Percentiles rank a stretch among this genome's conserved stretches.
These are phyloP conservation scores for Heritiera littoralis DNA, from an alignment of 345 rosid species.

Conservation along the genomic window DNA sequence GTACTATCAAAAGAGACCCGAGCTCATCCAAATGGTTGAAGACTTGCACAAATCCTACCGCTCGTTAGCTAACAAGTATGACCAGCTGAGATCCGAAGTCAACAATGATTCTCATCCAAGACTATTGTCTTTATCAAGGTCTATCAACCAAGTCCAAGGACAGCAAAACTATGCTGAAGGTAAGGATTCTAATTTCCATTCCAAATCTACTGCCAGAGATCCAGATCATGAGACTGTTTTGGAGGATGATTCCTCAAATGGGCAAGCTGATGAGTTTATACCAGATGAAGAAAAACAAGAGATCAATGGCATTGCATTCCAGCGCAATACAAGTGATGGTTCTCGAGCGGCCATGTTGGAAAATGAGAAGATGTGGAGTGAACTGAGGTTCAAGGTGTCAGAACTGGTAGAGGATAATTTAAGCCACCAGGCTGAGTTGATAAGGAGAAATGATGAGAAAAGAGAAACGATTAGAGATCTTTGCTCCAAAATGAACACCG, in stretches of 20 bases:
- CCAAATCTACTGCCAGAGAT: neutral
- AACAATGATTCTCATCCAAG: neutral
- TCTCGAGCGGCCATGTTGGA: neutral
- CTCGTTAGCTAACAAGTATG: constrained; percentile 41
- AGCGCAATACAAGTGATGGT: neutral
- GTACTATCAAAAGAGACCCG: constrained; percentile 51
- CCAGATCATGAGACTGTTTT: neutral
- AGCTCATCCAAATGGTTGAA: constrained; percentile 41
- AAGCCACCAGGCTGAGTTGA: constrained; percentile 32
- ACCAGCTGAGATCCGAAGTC: constrained; percentile 18
- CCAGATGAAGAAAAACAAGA: neutral
- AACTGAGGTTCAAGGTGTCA: constrained; percentile 20
- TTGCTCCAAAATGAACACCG: constrained; percentile 17
- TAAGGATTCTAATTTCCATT: neutral
- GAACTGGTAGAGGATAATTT: constrained; percentile 27
- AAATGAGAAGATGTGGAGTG: constrained; percentile 22
- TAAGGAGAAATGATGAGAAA: constrained; percentile 38
- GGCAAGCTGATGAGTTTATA: neutral
- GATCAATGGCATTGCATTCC: neutral
- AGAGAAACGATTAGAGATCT: constrained; percentile 36
- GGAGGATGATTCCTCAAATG: neutral
- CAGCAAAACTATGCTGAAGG: neutral
- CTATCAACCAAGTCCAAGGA: neutral
- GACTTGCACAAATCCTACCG: constrained; percentile 47
- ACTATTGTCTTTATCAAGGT: neutral